Conservation (phyloP, 2,329 filamentous ascomycete species). For the Alternaria brassicicola region DNA sequence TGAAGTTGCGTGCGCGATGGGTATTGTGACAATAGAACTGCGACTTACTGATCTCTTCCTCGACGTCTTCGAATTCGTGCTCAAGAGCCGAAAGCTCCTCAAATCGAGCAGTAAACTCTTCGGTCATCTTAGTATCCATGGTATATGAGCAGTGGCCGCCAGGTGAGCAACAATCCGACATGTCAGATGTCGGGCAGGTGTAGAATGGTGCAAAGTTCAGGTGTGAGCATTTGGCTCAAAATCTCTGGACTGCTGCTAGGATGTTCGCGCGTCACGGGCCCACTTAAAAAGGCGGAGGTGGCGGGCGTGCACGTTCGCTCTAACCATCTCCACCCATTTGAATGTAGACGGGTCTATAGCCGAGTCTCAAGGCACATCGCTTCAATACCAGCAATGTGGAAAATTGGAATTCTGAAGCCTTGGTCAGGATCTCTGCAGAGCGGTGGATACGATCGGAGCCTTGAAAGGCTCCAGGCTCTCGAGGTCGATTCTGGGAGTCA, state of each 20-base stretch:
- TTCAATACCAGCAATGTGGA: neutral
- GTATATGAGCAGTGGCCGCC: slow-evolving; percentile 6
- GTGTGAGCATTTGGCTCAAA: slow-evolving; percentile 18
- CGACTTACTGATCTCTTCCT: slow-evolving; percentile 76
- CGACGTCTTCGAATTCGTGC: slow-evolving; percentile 81
- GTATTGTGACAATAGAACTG: neutral
- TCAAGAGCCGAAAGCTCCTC: slow-evolving; percentile 81
- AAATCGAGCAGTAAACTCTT: slow-evolving; percentile 55
- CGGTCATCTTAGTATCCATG: slow-evolving; percentile 31
- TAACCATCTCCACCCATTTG: neutral
- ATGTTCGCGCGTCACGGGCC: slow-evolving; percentile 6
- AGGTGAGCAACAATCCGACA: neutral
- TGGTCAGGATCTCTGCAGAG: neutral
- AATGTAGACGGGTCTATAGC: neutral
- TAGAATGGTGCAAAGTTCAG: slow-evolving; percentile 5
- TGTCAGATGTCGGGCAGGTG: neutral
- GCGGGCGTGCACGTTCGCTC: slow-evolving; percentile 2
- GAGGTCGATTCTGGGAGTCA: neutral
- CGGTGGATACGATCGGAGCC: neutral
- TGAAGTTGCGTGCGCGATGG: neutral
- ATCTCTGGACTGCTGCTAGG: slow-evolving; percentile 21
- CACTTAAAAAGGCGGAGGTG: slow-evolving; percentile 19
- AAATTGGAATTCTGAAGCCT: neutral
- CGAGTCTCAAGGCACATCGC: neutral
- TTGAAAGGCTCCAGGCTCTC: neutral